Conservation (phyloP, 2,329 filamentous ascomycete species). For the Aspergillus persii region DNA sequence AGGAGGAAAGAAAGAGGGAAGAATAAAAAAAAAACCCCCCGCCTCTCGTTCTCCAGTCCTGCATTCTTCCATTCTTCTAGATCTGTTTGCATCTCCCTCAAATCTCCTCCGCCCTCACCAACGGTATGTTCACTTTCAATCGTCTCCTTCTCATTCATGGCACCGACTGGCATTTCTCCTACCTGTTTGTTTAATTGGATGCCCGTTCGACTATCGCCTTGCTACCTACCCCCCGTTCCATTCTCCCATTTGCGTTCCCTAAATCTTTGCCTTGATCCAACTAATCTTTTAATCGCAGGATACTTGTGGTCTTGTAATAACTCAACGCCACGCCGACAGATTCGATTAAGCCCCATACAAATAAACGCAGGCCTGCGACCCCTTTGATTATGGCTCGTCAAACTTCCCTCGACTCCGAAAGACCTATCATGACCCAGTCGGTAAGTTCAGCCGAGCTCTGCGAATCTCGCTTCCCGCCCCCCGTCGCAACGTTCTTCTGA, state of each 20-base stretch:
- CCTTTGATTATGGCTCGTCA: constrained; percentile 35
- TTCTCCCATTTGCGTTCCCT: neutral
- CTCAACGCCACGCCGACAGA: neutral
- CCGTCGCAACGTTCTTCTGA: constrained; percentile 6
- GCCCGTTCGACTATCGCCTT: neutral
- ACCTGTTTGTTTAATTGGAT: neutral
- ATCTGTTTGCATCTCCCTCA: too few relatives aligned
- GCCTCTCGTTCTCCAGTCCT: too few relatives aligned
- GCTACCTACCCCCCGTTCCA: neutral
- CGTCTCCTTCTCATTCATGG: neutral
- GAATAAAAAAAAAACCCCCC: neutral
- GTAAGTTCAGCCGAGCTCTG: constrained; percentile 34
- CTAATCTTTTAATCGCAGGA: neutral
- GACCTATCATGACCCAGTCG: constrained; percentile 56
- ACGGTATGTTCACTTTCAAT: too few relatives aligned
- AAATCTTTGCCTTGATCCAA: neutral
- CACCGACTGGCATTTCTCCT: neutral
- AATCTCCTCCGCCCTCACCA: neutral
- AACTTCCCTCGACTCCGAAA: constrained; percentile 52
- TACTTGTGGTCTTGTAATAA: neutral
- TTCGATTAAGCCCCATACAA: neutral
- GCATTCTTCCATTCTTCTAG: too few relatives aligned
- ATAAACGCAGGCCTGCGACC: neutral
- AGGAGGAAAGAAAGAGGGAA: neutral
- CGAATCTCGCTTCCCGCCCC: constrained; percentile 2